Evolutionary conservation across 305 asterid species (phyloP).

Genomic region (Fraxinus sp.): DNA sequence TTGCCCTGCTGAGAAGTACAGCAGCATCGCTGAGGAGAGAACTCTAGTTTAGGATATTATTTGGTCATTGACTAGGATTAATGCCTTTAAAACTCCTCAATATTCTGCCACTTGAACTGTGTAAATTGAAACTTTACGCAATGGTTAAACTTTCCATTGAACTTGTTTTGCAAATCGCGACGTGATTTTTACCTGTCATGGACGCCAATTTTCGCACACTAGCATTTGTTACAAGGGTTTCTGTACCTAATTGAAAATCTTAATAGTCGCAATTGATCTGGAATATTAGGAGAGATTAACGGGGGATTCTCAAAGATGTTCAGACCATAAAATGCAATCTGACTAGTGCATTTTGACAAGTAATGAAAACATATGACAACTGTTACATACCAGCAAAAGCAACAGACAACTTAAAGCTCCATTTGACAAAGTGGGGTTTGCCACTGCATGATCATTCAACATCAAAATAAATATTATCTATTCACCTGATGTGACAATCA

Average conservation of each 20-base stretch:
- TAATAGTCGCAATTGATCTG: background rate
- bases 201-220: background rate
- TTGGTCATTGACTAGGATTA: background rate
- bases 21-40: background rate
- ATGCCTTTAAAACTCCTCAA: background rate
- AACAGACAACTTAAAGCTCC: background rate
- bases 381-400: background rate
- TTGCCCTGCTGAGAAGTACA: background rate
- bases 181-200: background rate
- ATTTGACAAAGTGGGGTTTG: background rate
- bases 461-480: background rate
- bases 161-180: background rate
- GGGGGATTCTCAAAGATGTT: background rate
- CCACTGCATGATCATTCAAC: background rate
- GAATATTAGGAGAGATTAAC: background rate
- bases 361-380: background rate
- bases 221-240: background rate
- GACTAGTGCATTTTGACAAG: background rate
- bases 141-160: background rate
- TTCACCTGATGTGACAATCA: background rate
- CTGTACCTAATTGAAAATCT: background rate
- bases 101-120: background rate
- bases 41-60: no score
- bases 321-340: background rate
- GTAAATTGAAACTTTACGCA: background rate